A percentile compares a stretch with the other conserved stretches of the same genome.
Evolutionary conservation across 345 rosid species (phyloP).

Genomic region (Ricinus communis): DNA sequence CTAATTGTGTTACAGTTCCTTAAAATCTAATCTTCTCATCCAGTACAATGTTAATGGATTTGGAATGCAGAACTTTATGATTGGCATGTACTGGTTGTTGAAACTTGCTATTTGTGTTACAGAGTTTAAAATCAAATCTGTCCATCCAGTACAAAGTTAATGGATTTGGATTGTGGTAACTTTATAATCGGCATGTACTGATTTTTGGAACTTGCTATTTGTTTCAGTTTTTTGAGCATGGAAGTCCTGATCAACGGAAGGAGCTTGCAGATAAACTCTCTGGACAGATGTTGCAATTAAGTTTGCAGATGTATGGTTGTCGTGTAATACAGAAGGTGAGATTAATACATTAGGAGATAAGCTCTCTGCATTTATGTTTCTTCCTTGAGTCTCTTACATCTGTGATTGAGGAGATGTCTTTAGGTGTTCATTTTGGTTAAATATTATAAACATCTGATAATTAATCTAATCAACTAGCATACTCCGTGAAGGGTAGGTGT

Average conservation of each 20-base stretch:
- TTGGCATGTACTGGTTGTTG: too few relatives aligned
- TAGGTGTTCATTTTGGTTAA: too few relatives aligned
- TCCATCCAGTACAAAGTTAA: not conserved
- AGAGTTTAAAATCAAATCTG: not conserved
- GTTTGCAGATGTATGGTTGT: constrained; percentile 99
- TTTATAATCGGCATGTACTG: not conserved
- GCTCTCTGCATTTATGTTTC: not conserved
- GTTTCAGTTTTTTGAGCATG: constrained; percentile 85
- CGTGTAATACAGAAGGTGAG: constrained; percentile 97
- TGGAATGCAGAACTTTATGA: too few relatives aligned
- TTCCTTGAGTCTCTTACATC: not conserved
- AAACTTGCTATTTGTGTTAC: too few relatives aligned
- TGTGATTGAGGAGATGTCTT: too few relatives aligned
- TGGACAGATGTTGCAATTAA: constrained; percentile 83
- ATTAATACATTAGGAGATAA: not conserved
- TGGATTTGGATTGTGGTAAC: not conserved
- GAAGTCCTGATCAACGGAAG: constrained; percentile 78
- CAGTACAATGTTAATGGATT: too few relatives aligned
- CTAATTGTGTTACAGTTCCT: too few relatives aligned
- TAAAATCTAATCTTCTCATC: too few relatives aligned
- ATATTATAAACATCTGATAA: too few relatives aligned
- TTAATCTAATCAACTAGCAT: too few relatives aligned
- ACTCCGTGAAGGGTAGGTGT: too few relatives aligned
- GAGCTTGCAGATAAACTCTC: constrained; percentile 85
- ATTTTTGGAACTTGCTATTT: not conserved